A percentile compares a stretch with the other conserved stretches of the same genome.
These are phyloP conservation scores for Circinella umbellata DNA, from an alignment of 371 early-diverging fungal genomes.

Conservation along the genomic window DNA sequence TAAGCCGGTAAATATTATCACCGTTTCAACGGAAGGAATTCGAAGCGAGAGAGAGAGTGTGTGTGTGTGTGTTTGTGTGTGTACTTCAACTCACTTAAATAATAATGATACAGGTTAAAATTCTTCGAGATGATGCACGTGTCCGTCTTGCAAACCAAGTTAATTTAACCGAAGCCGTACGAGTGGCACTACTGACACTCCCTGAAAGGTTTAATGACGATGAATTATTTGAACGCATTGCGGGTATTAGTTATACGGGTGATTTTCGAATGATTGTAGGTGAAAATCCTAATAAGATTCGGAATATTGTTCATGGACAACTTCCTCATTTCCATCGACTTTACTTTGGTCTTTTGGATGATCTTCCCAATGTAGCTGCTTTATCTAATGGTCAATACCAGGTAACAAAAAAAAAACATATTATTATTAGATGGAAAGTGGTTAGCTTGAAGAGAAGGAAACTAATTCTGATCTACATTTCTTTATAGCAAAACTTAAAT, in stretches of 20 bases:
- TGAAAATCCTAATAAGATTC: conserved; percentile 94
- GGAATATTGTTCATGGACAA: conserved; percentile 90
- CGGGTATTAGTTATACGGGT: conserved; percentile 87
- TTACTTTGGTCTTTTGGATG: conserved; percentile 81
- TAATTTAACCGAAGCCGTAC: conserved; percentile 86
- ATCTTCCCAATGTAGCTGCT: conserved; percentile 75
- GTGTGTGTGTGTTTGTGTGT: too few species aligned
- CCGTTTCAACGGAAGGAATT: not conserved
- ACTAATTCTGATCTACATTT: not conserved
- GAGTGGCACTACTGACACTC: conserved; percentile 83
- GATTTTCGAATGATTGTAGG: conserved; percentile 93
- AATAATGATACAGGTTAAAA: conserved; percentile 58
- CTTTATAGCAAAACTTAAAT: conserved; percentile 59
- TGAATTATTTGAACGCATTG: conserved; percentile 86
- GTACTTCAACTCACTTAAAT: not conserved
- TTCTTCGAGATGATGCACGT: conserved; percentile 87
- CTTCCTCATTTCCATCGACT: conserved; percentile 76
- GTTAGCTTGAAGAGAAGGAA: too few species aligned
- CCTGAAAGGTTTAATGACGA: conserved; percentile 83
- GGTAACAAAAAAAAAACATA: conserved; percentile 12
- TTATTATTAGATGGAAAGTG: not conserved
- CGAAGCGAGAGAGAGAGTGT: too few species aligned
- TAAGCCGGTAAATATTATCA: conserved; percentile 79
- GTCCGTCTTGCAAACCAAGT: conserved; percentile 85
- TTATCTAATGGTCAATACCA: conserved; percentile 62